A percentile compares a stretch with the other conserved stretches of the same genome.
Evolutionary conservation across 495 filamentous ascomycete species (phyloP).

Genomic region (Parathielavia hyrcaniae): DNA sequence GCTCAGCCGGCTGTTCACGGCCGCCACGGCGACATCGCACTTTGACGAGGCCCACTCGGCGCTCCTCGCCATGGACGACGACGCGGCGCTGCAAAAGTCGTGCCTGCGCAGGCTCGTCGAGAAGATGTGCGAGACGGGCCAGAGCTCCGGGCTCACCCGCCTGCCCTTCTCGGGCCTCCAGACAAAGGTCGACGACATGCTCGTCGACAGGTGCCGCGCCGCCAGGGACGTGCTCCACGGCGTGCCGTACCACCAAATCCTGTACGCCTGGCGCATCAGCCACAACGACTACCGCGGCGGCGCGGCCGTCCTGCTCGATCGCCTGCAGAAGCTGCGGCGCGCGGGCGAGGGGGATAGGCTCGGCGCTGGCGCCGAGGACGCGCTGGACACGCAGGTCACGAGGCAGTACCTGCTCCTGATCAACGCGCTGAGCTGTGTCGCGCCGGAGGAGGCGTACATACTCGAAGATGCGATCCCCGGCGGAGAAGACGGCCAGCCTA

Average conservation of each 20-base stretch:
- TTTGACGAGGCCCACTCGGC: conserved; percentile 80
- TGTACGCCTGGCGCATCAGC: conserved; percentile 82
- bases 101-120: conserved; percentile 61
- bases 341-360: conserved; percentile 43
- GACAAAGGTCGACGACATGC: conserved; percentile 67
- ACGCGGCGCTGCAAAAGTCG: conserved; percentile 58
- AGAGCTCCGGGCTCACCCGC: conserved; percentile 60
- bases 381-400: conserved; percentile 51
- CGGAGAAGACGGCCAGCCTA: conserved; percentile 25
- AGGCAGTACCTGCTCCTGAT: conserved; percentile 76
- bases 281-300: conserved; percentile 83
- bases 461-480: conserved; percentile 39
- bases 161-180: conserved; percentile 74
- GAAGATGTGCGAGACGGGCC: conserved; percentile 61
- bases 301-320: conserved; percentile 65
- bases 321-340: conserved; percentile 47
- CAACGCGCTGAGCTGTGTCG: conserved; percentile 81
- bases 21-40: conserved; percentile 65
- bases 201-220: conserved; percentile 56
- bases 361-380: conserved; percentile 45
- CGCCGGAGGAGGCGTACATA: conserved; percentile 69
- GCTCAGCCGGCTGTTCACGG: conserved; percentile 74
- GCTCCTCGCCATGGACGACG: conserved; percentile 62
- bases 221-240: conserved; percentile 52
- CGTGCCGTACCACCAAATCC: conserved; percentile 68